phyloP scores from a whole-genome alignment of 1,284 basidiomycete genomes.

The Xerocomus amazonicus region DNA sequence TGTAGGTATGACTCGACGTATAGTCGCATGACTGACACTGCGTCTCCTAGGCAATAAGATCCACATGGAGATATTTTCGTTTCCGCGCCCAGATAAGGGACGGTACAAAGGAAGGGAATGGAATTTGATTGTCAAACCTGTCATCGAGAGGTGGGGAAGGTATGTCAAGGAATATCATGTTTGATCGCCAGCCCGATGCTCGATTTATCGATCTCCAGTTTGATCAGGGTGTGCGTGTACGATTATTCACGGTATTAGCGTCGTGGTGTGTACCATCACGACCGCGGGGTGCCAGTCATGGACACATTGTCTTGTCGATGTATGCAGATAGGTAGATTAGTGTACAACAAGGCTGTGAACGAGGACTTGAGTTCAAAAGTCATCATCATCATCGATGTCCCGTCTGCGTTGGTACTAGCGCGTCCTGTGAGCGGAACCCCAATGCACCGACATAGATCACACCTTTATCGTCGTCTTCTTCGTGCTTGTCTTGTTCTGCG shows the following conservation, averaged over 20 bases:
- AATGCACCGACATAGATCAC: background rate
- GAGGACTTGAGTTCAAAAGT: slow-evolving; percentile 42
- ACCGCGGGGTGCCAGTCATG: background rate
- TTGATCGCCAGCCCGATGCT: slow-evolving; percentile 8
- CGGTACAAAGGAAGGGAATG: slow-evolving; percentile 61
- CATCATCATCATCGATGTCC: slow-evolving; percentile 71
- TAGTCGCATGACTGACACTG: slow-evolving; percentile 1
- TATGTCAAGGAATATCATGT: slow-evolving; percentile 40
- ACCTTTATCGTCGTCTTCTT: slow-evolving; percentile 71
- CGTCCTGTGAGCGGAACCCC: background rate
- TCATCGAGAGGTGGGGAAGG: slow-evolving; percentile 70
- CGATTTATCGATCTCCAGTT: too few relatives aligned
- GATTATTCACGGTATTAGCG: background rate
- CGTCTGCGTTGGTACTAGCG: slow-evolving; percentile 69
- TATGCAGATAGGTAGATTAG: background rate
- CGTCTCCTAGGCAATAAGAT: slow-evolving; percentile 45
- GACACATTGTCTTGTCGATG: background rate
- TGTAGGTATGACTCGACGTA: slow-evolving; percentile 19
- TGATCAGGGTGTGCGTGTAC: background rate
- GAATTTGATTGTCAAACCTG: slow-evolving; percentile 67
- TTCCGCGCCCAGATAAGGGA: slow-evolving; percentile 50
- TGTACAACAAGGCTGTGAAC: background rate
- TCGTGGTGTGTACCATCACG: background rate
- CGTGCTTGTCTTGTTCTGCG: slow-evolving; percentile 49
- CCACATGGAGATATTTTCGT: slow-evolving; percentile 77